Evolutionary conservation across 345 rosid genomes (phyloP).

Genomic region (Geranium brycei): DNA sequence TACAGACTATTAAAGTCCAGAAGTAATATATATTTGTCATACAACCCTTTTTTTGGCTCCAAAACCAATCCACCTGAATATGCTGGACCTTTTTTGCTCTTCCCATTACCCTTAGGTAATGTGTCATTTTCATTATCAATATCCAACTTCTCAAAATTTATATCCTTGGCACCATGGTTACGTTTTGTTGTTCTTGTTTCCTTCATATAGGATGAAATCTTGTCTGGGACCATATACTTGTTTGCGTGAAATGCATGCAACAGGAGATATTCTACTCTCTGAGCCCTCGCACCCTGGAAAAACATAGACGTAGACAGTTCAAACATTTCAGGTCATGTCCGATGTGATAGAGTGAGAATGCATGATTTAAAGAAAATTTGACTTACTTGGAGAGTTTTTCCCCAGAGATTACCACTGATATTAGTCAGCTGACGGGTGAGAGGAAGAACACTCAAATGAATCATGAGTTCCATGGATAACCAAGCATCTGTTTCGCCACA

Average conservation of each 20-base stretch:
- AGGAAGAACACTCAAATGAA: constrained; percentile 89
- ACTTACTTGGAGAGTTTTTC: constrained; percentile 90
- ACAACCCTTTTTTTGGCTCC: constrained; percentile 93
- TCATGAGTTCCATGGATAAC: constrained; percentile 98
- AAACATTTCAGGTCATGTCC: not conserved
- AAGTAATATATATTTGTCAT: constrained; percentile 87
- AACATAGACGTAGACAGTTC: not conserved
- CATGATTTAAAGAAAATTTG: not conserved
- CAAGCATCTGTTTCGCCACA: constrained; percentile 96
- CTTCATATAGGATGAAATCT: constrained; percentile 39
- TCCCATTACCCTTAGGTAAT: constrained; percentile 28
- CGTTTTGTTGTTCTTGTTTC: constrained; percentile 48
- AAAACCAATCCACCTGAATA: constrained; percentile 92
- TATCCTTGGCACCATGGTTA: constrained; percentile 32
- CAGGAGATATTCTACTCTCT: constrained; percentile 82
- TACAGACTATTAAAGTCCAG: constrained; percentile 96
- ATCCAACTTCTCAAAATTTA: constrained; percentile 35
- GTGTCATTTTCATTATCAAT: constrained; percentile 35
- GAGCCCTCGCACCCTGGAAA: constrained; percentile 94
- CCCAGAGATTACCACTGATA: constrained; percentile 98
- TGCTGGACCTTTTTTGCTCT: constrained; percentile 77
- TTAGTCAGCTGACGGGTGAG: constrained; percentile 96
- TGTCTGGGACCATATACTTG: constrained; percentile 91
- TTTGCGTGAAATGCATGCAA: constrained; percentile 86
- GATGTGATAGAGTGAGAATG: not conserved